phyloP scores from a whole-genome alignment of 1,284 basidiomycete genomes.

The Melanopsichium pennsylvanicum region DNA sequence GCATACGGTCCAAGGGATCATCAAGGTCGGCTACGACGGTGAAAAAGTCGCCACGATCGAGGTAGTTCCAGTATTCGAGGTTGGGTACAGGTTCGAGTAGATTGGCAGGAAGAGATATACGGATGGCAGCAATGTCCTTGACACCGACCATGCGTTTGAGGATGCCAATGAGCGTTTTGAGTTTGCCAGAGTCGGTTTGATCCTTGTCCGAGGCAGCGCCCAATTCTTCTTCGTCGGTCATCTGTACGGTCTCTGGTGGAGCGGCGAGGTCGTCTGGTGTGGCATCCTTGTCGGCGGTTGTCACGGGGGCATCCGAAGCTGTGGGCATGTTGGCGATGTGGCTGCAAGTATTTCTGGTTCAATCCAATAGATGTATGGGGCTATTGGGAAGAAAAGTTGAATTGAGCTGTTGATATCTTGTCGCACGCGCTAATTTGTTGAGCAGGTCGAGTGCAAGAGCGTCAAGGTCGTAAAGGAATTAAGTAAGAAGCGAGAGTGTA shows the following conservation, averaged over 20 bases:
- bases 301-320: constrained; percentile 21
- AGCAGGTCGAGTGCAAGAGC: too few relatives aligned
- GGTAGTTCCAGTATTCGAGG: constrained; percentile 73
- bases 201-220: constrained; percentile 55
- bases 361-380: too few relatives aligned
- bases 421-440: too few relatives aligned
- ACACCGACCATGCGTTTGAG: constrained; percentile 63
- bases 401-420: too few relatives aligned
- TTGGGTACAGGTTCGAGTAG: constrained; percentile 62
- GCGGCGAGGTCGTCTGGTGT: constrained; percentile 49
- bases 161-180: constrained; percentile 60
- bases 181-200: constrained; percentile 58
- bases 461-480: too few relatives aligned
- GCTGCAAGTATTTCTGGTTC: too few relatives aligned
- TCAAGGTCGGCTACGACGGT: constrained; percentile 83
- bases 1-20: constrained; percentile 89
- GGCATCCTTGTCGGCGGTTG: constrained; percentile 39
- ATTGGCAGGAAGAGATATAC: constrained; percentile 62
- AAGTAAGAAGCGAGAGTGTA: too few relatives aligned
- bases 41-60: constrained; percentile 90
- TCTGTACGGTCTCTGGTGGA: constrained; percentile 53
- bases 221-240: constrained; percentile 59
- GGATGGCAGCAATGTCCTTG: constrained; percentile 63
- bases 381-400: too few relatives aligned
- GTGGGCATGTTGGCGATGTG: constrained; percentile 23